Base-by-base conservation (phyloP, 139 green algal species). In the Haematococcus sp. region DNA sequence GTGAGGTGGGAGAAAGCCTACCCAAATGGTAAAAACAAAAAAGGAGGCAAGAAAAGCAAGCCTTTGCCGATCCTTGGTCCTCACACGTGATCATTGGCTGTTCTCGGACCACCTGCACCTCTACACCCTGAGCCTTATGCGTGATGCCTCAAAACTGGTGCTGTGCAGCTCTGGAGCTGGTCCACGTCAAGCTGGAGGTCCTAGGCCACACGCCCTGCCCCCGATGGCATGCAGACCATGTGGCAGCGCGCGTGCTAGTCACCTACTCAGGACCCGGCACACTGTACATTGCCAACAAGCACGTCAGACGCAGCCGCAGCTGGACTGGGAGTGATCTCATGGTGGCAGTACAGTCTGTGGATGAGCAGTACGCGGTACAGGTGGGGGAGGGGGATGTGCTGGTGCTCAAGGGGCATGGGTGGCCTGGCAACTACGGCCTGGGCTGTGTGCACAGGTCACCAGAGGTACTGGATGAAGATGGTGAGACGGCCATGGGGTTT, bases 171-270 rank as follows among this genome's bases (percentile, higher is more conserved):
- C 40, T 49, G 40, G 40, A 49, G 7, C 40, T 7, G 7, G 40
- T 70, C 16, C 35, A 70, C 4, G 78, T 69, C 20, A 87, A 83
- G 75, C 77, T 87, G 63, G 61, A 87, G 75, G 58, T 80, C 28
- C 28, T 87, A 17, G 51, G 15, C 1, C 22, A 30, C 46, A 77
- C 74, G 19, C 76, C 63, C 46, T 87, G 82, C 69, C 76, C 82
- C 9, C 73, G 71, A 25, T 87, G 63, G 43, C 82, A 87, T 61
- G 82, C 82, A 4, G 82, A 87, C 60, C 76, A 79, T 31, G 82
- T 87, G 28, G 63, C 68, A 2, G 59, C 79, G 51, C 78, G 82
- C 7, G n/a, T 73, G 32, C 71, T 87, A 46, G 64, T 63, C 34
- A 80, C 71, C 3, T 87, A 87, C 68, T 44, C 19, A 13, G 82